phyloP scores from a whole-genome alignment of 2,329 filamentous ascomycete genomes.

The Trichoderma afroharzianum region DNA sequence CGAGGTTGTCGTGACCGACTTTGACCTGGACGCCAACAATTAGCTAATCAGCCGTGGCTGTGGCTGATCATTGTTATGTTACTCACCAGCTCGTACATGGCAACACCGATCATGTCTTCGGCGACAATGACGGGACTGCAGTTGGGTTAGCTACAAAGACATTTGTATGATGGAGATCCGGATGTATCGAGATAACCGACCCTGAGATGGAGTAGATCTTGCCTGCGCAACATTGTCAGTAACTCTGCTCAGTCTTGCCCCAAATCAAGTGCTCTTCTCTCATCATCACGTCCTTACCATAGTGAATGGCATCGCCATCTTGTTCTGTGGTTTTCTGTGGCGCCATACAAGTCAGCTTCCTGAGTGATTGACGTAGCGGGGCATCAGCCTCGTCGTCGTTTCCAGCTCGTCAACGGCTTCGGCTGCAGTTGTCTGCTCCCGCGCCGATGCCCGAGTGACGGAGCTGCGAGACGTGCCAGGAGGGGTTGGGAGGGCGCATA shows the following conservation, averaged over 20 bases:
- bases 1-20: constrained; percentile 87
- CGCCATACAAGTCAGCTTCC: constrained; percentile 23
- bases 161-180: not conserved
- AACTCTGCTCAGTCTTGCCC: not conserved
- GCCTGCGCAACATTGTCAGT: constrained; percentile 39
- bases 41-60: not conserved
- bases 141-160: constrained; percentile 21
- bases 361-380: constrained; percentile 18
- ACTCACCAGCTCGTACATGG: constrained; percentile 97
- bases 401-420: constrained; percentile 9
- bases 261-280: not conserved
- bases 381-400: constrained; percentile 16
- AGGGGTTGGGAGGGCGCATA: constrained; percentile 38
- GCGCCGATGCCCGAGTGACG: not conserved
- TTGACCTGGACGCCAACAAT: constrained; percentile 58
- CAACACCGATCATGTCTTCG: constrained; percentile 97
- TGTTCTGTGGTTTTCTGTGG: constrained; percentile 33
- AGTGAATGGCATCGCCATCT: constrained; percentile 37
- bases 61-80: not conserved
- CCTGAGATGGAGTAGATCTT: constrained; percentile 62
- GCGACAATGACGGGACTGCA: constrained; percentile 85
- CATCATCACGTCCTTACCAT: constrained; percentile 35
- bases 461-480: not conserved
- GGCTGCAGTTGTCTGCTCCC: constrained; percentile 19
- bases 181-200: constrained; percentile 39